Base-by-base conservation (phyloP, 768 basidiomycete genomes). In the Phanerochaete sordida region DNA sequence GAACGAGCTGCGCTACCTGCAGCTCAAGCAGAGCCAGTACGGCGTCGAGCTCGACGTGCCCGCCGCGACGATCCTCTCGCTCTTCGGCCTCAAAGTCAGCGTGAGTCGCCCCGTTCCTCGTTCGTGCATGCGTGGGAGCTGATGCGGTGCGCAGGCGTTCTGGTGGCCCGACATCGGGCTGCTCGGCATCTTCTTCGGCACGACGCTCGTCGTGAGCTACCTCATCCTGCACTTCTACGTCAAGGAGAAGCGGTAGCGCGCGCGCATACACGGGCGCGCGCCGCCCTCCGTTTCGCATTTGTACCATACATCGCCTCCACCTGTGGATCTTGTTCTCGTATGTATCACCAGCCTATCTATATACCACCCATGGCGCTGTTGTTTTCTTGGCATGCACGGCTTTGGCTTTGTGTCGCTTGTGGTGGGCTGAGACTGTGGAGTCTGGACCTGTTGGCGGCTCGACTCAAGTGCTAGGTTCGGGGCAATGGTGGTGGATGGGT, bases 131-230 rank as follows among this genome's bases (percentile, higher is more conserved):
- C 16, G 9, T 28, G 3, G 1, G 31, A 23, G 13, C 30, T 12
- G 24, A 16, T 52, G 19, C 35, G 4, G 19, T 44, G n/a, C 31
- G 27, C 50, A 84, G 81, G 94, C 96, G 0, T 98, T 95, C 80
- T 99, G 97, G 97, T 98, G 92, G 92, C 97, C 97, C 0, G 95
- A 99, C 70, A 91, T 95, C 33, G 81, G 87, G 0, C 75, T 95
- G 0, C 80, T 98, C 5, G 89, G 80, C 6, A 91, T 94, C 50
- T 94, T 94, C 77, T 95, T 98, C 67, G 87, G 83, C 27, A 74
- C 79, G 1, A 94, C 95, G 73, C 93, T 90, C 5, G 70, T 84
- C 5, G 77, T 79, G 35, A 95, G 91, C 73, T 98, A 84, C 72
- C 64, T 93, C 56, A 86, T 84, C 49, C 77, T 98, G 27, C 91